Conservation (phyloP, 1,139 yeast genomes). For the Suhomyces guaymorum region DNA sequence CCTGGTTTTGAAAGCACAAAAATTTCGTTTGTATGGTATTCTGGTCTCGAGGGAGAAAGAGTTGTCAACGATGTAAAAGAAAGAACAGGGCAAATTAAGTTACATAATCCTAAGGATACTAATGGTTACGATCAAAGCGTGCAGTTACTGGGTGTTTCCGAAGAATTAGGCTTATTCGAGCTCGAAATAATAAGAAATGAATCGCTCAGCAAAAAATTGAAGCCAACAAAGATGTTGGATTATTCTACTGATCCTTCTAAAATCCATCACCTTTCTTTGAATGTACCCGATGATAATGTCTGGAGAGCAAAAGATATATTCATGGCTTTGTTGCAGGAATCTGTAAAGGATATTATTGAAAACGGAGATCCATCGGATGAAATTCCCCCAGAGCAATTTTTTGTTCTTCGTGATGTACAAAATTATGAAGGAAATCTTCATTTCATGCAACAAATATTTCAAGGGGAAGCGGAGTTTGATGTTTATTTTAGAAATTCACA, state of each 20-base stretch:
- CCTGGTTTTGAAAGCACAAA: slow-evolving; percentile 48
- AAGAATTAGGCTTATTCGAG: slow-evolving; percentile 56
- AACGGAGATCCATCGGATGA: slow-evolving; percentile 29
- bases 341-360: slow-evolving; percentile 52
- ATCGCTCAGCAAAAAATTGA: slow-evolving; percentile 44
- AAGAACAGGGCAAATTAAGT: slow-evolving; percentile 34
- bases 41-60: slow-evolving; percentile 66
- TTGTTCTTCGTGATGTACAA: slow-evolving; percentile 59
- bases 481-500: slow-evolving; percentile 55
- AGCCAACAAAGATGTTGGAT: slow-evolving; percentile 27
- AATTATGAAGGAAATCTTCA: slow-evolving; percentile 76
- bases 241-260: slow-evolving; percentile 51
- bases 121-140: slow-evolving; percentile 39
- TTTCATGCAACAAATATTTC: slow-evolving; percentile 70
- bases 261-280: slow-evolving; percentile 67
- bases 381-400: slow-evolving; percentile 52
- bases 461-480: slow-evolving; percentile 78
- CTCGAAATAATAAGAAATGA: slow-evolving; percentile 53
- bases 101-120: slow-evolving; percentile 28
- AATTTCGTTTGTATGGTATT: slow-evolving; percentile 74
- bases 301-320: slow-evolving; percentile 86
- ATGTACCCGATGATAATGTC: slow-evolving; percentile 67
- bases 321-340: slow-evolving; percentile 67
- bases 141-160: slow-evolving; percentile 53
- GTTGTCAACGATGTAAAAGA: slow-evolving; percentile 22